These are phyloP conservation scores for Gleditsia sinensis DNA, from an alignment of 306 rosid genomes.

Conservation along the genomic window DNA sequence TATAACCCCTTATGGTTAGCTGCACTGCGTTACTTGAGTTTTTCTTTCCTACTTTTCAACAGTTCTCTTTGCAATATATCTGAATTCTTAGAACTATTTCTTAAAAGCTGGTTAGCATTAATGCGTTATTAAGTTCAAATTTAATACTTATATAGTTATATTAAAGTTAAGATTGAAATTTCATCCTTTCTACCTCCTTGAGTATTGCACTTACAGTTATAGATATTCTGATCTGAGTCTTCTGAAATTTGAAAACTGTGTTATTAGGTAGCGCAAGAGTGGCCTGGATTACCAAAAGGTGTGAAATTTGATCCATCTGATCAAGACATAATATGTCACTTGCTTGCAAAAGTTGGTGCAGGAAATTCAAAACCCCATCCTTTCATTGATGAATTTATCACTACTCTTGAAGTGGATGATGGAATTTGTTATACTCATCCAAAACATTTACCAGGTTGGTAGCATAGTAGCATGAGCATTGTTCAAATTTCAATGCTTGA, in stretches of 20 bases:
- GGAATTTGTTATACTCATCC: slow-evolving; percentile 90
- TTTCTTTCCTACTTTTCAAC: background rate
- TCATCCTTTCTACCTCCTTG: slow-evolving; percentile 9
- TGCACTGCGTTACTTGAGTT: background rate
- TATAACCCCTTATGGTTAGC: background rate
- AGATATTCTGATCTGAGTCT: background rate
- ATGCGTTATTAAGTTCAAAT: background rate
- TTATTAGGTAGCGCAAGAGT: slow-evolving; percentile 71
- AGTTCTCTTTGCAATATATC: background rate
- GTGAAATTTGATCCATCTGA: slow-evolving; percentile 94
- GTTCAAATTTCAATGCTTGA: slow-evolving; percentile 1
- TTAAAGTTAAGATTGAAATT: slow-evolving; percentile 6
- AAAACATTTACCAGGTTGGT: slow-evolving; percentile 72
- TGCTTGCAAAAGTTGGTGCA: slow-evolving; percentile 67
- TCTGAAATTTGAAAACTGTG: slow-evolving; percentile 6
- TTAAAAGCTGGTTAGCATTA: background rate
- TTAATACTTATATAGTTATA: background rate
- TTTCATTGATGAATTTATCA: slow-evolving; percentile 74
- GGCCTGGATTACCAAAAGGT: slow-evolving; percentile 94
- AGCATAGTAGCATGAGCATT: slow-evolving; percentile 4
- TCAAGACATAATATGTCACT: slow-evolving; percentile 77
- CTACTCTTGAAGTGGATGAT: slow-evolving; percentile 58
- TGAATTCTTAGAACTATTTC: background rate
- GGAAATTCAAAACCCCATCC: slow-evolving; percentile 63
- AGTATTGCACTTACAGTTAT: slow-evolving; percentile 7